phyloP scores from a whole-genome alignment of 2,329 filamentous ascomycete genomes.

The Colletotrichum tamarilloi region DNA sequence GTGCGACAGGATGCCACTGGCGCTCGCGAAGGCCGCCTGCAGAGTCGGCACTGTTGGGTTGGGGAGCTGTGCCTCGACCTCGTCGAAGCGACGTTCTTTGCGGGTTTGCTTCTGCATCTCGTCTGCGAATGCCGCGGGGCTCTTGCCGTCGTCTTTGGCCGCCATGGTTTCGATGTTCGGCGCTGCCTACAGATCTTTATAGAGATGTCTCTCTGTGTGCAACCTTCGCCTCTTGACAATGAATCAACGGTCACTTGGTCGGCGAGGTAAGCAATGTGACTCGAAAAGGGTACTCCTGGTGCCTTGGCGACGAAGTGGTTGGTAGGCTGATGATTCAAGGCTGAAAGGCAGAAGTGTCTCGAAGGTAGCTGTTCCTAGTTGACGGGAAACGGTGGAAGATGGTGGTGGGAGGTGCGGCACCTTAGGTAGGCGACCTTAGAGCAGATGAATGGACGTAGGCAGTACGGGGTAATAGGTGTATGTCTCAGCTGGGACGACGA shows the following conservation, averaged over 20 bases:
- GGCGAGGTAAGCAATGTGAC: slow-evolving; percentile 14
- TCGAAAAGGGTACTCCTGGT: slow-evolving; percentile 2
- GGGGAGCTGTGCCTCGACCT: slow-evolving; percentile 60
- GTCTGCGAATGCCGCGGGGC: slow-evolving; percentile 44
- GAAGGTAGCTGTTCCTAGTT: slow-evolving; percentile 7
- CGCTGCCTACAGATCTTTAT: slow-evolving; percentile 6
- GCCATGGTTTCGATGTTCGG: slow-evolving; percentile 13
- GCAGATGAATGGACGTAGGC: slow-evolving; percentile 1
- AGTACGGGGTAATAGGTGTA: not conserved
- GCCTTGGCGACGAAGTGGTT: slow-evolving; percentile 32
- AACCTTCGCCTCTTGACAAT: not conserved
- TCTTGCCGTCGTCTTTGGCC: slow-evolving; percentile 8
- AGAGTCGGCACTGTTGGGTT: slow-evolving; percentile 44
- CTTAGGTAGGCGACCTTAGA: not conserved
- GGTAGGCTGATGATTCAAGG: slow-evolving; percentile 32
- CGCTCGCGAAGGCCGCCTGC: slow-evolving; percentile 45
- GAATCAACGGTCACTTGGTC: slow-evolving; percentile 21
- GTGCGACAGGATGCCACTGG: slow-evolving; percentile 57
- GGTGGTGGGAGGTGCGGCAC: not conserved
- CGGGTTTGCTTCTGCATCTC: slow-evolving; percentile 64
- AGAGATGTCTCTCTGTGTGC: not conserved
- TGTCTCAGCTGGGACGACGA: slow-evolving; percentile 19
- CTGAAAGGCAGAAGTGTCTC: slow-evolving; percentile 6
- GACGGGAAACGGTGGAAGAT: not conserved
- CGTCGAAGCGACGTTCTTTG: slow-evolving; percentile 59